Base-by-base conservation (phyloP, 805 yeast genomes). In the Brettanomyces custersianus region DNA sequence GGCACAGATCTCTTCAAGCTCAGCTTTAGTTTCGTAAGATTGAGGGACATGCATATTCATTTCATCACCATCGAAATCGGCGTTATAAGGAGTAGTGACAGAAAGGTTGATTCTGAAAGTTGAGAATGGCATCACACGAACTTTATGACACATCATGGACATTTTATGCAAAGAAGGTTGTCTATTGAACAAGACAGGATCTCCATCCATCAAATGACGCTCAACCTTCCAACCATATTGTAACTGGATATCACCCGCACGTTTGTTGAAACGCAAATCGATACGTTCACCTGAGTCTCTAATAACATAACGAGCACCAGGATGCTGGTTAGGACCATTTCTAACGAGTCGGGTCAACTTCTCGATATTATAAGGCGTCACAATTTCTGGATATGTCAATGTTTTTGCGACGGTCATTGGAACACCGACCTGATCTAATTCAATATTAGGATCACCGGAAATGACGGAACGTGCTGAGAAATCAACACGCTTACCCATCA, bases 61-160 rank as follows among this genome's bases (percentile, higher is more conserved):
- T 66, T 92, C 99, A 63, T 92, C 99, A 72, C 99, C 99, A 68
- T 92, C 99, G 69, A 92, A 92, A 80, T 92, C 99, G 31, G 99
- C 99, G 65, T 92, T 92, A 63, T 92, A 92, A n/a, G 99, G 99
- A 15, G 97, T 86, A 0, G 98, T 92, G 31, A 92, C 98, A 19
- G 97, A 92, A 57, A 92, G 68, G 56, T 92, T 92, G 66, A 92
- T 70, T 66, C 99, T 76, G 70, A 92, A 92, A 0, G 99, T 92
- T 5, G 97, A 88, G 57, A 87, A 92, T 10, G 99, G 99, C 95
- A 92, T 87, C 32, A 92, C 98, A 57, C 84, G 87, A 25, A 92
- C 98, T 63, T 95, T 75, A 59, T 92, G 99, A 13, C 96, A 94
- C 97, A 92, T 92, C 98, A 92, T 92, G 37, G 97, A 90, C 97